These are phyloP conservation scores for Diatrype stigma DNA, from an alignment of 2,329 filamentous ascomycete genomes.

Conservation along the genomic window DNA sequence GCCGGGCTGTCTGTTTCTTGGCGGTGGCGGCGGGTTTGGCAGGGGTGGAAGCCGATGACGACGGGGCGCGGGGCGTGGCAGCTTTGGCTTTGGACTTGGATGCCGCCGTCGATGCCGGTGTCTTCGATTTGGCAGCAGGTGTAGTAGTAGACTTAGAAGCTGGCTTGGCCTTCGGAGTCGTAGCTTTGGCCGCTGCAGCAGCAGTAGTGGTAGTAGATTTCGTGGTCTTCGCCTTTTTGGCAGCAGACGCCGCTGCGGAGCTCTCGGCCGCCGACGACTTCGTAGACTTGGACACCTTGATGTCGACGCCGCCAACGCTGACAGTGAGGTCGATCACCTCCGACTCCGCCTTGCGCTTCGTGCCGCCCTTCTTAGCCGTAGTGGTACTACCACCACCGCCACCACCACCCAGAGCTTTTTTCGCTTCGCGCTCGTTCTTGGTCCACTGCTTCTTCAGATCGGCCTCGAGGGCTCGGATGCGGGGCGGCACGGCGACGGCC, in stretches of 20 bases:
- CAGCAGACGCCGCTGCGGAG: slow-evolving; percentile 1
- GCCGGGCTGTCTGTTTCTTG: slow-evolving; percentile 16
- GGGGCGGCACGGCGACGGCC: slow-evolving; percentile 43
- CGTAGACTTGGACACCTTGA: slow-evolving; percentile 16
- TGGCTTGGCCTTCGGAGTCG: slow-evolving; percentile 12
- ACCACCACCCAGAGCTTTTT: slow-evolving; percentile 25
- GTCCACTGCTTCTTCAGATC: slow-evolving; percentile 56
- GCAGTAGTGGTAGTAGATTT: slow-evolving; percentile 10
- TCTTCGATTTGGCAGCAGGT: slow-evolving; percentile 4
- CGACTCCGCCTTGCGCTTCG: slow-evolving; percentile 28
- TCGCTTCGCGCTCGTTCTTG: slow-evolving; percentile 45
- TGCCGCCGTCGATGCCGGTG: background rate
- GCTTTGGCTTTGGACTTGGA: slow-evolving; percentile 4
- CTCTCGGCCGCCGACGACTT: background rate
- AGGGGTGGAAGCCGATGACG: slow-evolving; percentile 1
- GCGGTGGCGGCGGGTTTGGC: slow-evolving; percentile 5
- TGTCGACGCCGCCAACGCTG: slow-evolving; percentile 22
- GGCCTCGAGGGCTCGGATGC: slow-evolving; percentile 45
- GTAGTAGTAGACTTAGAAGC: background rate
- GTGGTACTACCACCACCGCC: background rate
- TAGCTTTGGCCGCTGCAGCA: slow-evolving; percentile 4
- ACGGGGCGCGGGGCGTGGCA: slow-evolving; percentile 3
- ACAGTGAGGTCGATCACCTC: slow-evolving; percentile 18
- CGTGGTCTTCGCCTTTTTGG: slow-evolving; percentile 24
- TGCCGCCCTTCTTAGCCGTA: slow-evolving; percentile 10